Conservation (phyloP, 2,329 filamentous ascomycete genomes). For the Westerdykella sp. region DNA sequence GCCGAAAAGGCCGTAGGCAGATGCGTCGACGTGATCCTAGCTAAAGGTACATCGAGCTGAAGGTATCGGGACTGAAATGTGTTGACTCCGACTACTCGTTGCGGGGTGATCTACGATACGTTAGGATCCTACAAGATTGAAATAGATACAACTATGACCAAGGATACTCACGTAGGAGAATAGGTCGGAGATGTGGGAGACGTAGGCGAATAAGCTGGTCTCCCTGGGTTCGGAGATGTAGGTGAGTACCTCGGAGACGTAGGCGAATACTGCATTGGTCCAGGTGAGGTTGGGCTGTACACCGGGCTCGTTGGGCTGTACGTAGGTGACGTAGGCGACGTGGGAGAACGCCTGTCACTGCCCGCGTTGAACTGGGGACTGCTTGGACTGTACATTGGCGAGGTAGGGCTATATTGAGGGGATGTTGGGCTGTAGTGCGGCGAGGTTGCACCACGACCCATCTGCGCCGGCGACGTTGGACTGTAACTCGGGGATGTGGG, state of each 20-base stretch:
- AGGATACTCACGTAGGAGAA: slow-evolving; percentile 42
- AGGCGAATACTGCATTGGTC: slow-evolving; percentile 49
- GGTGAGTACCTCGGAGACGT: slow-evolving; percentile 35
- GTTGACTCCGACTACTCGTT: slow-evolving; percentile 19
- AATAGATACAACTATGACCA: slow-evolving; percentile 22
- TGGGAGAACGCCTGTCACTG: slow-evolving; percentile 37
- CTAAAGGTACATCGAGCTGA: slow-evolving; percentile 33
- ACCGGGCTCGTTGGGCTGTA: slow-evolving; percentile 64
- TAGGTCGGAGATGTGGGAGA: slow-evolving; percentile 42
- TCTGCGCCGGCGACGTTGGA: slow-evolving; percentile 50
- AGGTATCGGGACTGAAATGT: slow-evolving; percentile 6
- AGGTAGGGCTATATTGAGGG: slow-evolving; percentile 53
- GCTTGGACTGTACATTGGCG: slow-evolving; percentile 49
- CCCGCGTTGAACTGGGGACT: slow-evolving; percentile 40
- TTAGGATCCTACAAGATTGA: slow-evolving; percentile 14
- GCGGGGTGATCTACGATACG: slow-evolving; percentile 26
- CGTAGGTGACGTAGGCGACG: slow-evolving; percentile 61
- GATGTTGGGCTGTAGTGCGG: slow-evolving; percentile 51
- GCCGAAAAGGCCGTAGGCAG: neutral
- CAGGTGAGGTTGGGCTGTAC: slow-evolving; percentile 50
- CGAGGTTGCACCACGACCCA: slow-evolving; percentile 35
- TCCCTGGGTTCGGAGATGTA: slow-evolving; percentile 28
- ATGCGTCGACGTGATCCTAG: slow-evolving; percentile 30
- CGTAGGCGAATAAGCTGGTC: slow-evolving; percentile 33
- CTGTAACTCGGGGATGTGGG: slow-evolving; percentile 57